A percentile compares a stretch with the other conserved stretches of the same genome.
Evolutionary conservation across 306 rosid species (phyloP).

Genomic region (Dicorynia guianensis): DNA sequence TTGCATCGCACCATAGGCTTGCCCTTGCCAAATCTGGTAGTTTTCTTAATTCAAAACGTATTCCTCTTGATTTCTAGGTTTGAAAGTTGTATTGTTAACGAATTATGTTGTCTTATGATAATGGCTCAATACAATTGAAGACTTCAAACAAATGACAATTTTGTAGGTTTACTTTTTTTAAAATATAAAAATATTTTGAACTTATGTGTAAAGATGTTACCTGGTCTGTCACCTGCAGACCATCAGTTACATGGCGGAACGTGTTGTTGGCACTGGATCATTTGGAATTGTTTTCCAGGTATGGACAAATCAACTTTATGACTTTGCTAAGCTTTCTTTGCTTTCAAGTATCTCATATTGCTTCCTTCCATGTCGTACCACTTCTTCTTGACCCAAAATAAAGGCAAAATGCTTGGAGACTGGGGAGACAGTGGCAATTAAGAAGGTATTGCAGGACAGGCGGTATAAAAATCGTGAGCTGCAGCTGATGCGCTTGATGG

Average conservation of each 20-base stretch:
- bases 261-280: constrained; percentile 88
- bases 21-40: constrained; percentile 1
- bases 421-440: constrained; percentile 82
- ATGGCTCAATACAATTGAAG: constrained; percentile 15
- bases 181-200: neutral
- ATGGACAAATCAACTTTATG: constrained; percentile 30
- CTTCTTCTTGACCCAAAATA: constrained; percentile 28
- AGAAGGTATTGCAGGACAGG: constrained; percentile 84
- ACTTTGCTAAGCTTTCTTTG: constrained; percentile 11
- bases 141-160: constrained; percentile 29
- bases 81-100: constrained; percentile 1
- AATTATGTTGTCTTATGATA: neutral
- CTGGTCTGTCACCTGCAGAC: constrained; percentile 60
- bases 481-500: constrained; percentile 91
- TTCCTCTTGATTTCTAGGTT: neutral
- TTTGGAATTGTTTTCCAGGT: constrained; percentile 94
- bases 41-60: neutral
- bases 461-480: constrained; percentile 86
- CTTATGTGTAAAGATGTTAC: constrained; percentile 26
- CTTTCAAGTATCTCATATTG: constrained; percentile 31
- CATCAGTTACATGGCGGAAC: constrained; percentile 95
- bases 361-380: neutral
- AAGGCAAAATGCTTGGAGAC: constrained; percentile 91
- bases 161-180: constrained; percentile 1
- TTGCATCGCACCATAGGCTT: too few relatives aligned